A percentile compares a stretch with the other conserved stretches of the same genome.
Conservation (phyloP, 2,329 filamentous ascomycete genomes). For the Pseudogymnoascus sp. region DNA sequence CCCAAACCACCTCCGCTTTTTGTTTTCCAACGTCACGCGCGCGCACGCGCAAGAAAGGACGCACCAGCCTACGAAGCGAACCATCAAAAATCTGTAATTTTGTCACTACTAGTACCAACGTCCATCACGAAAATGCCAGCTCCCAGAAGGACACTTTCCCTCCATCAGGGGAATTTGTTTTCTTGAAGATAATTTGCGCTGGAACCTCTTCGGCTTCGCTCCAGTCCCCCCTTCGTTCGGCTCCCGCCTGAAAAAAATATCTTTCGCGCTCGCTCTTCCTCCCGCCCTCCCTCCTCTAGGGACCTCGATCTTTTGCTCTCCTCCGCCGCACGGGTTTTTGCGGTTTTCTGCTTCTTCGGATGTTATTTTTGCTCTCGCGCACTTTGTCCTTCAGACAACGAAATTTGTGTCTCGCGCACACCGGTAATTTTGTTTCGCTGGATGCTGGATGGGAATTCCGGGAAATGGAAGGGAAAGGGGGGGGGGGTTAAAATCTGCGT, state of each 20-base stretch:
- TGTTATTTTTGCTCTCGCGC: neutral
- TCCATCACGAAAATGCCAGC: neutral
- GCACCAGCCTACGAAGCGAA: neutral
- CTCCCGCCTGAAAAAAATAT: neutral
- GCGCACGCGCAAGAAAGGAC: neutral
- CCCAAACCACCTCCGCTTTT: constrained; percentile 3
- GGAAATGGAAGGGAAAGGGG: neutral
- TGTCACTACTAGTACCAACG: constrained; percentile 5
- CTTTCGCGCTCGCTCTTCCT: neutral
- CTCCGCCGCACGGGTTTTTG: neutral
- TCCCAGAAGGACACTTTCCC: neutral
- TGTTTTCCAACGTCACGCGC: neutral
- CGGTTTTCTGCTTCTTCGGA: neutral
- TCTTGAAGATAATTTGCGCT: neutral
- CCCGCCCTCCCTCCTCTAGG: neutral
- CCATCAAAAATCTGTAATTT: constrained; percentile 6
- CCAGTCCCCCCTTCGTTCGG: neutral
- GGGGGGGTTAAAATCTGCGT: neutral
- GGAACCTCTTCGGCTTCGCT: neutral
- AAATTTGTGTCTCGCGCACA: neutral
- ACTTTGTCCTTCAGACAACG: neutral
- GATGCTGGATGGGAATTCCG: neutral
- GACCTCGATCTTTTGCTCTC: neutral
- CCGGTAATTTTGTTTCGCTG: neutral
- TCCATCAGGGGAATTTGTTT: neutral